phyloP scores from a whole-genome alignment of 2,329 filamentous ascomycete genomes.

The Arthrinium phaeospermum region DNA sequence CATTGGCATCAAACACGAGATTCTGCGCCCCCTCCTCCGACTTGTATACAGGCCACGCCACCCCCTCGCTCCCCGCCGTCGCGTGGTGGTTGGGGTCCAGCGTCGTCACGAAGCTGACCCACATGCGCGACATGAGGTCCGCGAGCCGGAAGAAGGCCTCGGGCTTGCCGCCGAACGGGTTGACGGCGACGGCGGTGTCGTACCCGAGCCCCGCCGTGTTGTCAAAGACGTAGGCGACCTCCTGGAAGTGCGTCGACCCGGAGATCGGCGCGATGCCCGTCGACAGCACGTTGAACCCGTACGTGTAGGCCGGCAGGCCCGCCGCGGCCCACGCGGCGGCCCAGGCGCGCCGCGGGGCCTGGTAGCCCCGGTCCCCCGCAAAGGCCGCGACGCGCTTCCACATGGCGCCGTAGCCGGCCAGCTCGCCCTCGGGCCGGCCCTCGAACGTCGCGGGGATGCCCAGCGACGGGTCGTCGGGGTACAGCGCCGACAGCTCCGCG shows the following conservation, averaged over 20 bases:
- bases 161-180: constrained; percentile 47
- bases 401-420: constrained; percentile 46
- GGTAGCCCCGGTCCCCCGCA: constrained; percentile 60
- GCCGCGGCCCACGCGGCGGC: constrained; percentile 56
- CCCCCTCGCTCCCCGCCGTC: background rate
- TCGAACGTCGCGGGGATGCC: constrained; percentile 52
- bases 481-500: constrained; percentile 47
- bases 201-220: constrained; percentile 56
- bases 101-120: constrained; percentile 54
- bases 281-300: constrained; percentile 39
- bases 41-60: background rate
- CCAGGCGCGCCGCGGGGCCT: constrained; percentile 58
- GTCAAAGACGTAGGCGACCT: constrained; percentile 59
- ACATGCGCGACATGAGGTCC: constrained; percentile 54
- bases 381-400: constrained; percentile 62
- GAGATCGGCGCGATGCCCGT: constrained; percentile 32
- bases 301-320: constrained; percentile 57
- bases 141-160: constrained; percentile 48
- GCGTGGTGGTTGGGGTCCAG: constrained; percentile 48
- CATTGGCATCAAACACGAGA: constrained; percentile 26
- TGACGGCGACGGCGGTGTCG: constrained; percentile 31
- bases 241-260: constrained; percentile 47
- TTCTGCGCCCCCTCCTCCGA: constrained; percentile 33
- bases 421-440: constrained; percentile 33
- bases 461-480: constrained; percentile 54